Evolutionary conservation across 495 filamentous ascomycete genomes (phyloP), one percentile per base, ranked within the genome.

Genomic region (Barbatosphaeria neglecta): DNA sequence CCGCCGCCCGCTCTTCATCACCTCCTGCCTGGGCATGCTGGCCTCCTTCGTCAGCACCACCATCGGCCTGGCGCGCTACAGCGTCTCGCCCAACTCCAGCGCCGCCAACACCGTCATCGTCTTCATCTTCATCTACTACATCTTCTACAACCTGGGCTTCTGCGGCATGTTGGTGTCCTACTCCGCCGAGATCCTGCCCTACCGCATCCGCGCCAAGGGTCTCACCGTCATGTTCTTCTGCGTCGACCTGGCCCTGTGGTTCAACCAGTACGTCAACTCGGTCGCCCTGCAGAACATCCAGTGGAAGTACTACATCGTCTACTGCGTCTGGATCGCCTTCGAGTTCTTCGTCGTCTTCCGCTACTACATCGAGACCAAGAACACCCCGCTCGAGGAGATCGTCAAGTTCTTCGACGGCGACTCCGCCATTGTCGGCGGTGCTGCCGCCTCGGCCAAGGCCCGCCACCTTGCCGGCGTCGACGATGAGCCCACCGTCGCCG

Each of bases 101-200:
- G 52, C 58, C 37, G 53, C 57, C 7, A 68, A 68, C 47, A 45
- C 51, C 16, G 58, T 63, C n/a, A 63, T 66, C 3, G 66, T 60
- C 16, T 67, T 68, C 24, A 74, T 75, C 0, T 67, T 78, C 49
- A 68, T 78, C 42, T 78, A 73, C 55, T 65, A 69, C 33, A 62
- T 70, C 51, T 72, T 64, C 45, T 80, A 77, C 52, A 70, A 74
- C 48, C 66, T 76, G 23, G 69, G 69, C 45, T 76, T 72, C 61
- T 72, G 72, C 11, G 70, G 74, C 37, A 49, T 66, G 10, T 48
- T 62, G 15, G 52, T 63, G 27, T 56, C 55, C 4, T 52, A 67
- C 53, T 52, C 60, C n/a, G 53, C 59, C 44, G 68, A 70, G 54
- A 66, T 70, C 48, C 50, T 70, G 10, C 63, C 66, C 4, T 72